A percentile compares a stretch with the other conserved stretches of the same genome.
Conservation (phyloP, 2,329 filamentous ascomycete species). For the Elsinoe australis region DNA sequence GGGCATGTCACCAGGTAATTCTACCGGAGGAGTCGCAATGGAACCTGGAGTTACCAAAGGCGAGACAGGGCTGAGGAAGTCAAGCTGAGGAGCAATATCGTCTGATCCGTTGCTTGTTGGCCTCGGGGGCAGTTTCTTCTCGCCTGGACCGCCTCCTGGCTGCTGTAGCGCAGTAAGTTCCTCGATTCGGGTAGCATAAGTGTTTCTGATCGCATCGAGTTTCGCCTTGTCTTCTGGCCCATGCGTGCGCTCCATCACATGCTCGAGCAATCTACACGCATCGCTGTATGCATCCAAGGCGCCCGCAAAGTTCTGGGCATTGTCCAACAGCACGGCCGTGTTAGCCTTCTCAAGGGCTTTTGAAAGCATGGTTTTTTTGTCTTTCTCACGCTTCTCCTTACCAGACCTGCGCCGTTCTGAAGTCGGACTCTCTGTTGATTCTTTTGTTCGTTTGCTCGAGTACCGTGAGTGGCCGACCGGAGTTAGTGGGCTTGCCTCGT, state of each 20-base stretch:
- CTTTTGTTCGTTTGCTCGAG: constrained; percentile 18
- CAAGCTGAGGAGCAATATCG: constrained; percentile 14
- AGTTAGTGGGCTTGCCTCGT: constrained; percentile 22
- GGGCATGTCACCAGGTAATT: constrained; percentile 4
- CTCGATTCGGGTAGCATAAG: constrained; percentile 81
- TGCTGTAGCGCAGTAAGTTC: constrained; percentile 62
- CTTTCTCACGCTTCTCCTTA: constrained; percentile 39
- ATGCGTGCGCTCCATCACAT: constrained; percentile 77
- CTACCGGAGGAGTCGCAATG: neutral
- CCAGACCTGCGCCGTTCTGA: constrained; percentile 9
- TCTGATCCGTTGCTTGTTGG: constrained; percentile 52
- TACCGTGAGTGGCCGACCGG: constrained; percentile 14
- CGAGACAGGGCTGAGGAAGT: constrained; percentile 13
- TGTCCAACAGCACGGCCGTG: constrained; percentile 88
- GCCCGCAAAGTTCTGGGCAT: constrained; percentile 88
- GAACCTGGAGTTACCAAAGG: constrained; percentile 1
- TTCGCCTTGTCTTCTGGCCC: constrained; percentile 84
- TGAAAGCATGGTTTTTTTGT: constrained; percentile 91
- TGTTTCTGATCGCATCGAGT: constrained; percentile 82
- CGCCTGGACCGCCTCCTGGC: constrained; percentile 38
- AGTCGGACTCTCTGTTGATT: constrained; percentile 2
- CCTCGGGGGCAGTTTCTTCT: constrained; percentile 69
- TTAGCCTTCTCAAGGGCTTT: constrained; percentile 92
- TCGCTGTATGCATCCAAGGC: constrained; percentile 86
- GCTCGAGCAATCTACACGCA: constrained; percentile 77